Evolutionary conservation across 345 rosid genomes (phyloP), one percentile per base, ranked within the genome.

Genomic region (Gossypium bickii): DNA sequence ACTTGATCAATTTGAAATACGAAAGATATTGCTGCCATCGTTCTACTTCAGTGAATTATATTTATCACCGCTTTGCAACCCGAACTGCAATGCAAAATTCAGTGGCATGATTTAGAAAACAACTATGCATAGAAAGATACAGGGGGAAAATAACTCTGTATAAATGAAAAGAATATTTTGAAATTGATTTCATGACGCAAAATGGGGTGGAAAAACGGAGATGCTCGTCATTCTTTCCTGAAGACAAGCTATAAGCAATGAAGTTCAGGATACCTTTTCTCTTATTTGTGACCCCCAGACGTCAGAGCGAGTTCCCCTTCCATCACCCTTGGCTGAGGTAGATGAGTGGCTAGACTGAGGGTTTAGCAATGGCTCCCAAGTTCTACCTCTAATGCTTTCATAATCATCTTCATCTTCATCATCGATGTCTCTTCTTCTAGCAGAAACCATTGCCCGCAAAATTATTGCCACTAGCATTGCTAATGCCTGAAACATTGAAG

Each of bases 361-460:
- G 82, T 86, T 87, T 61, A 94, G 82, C 38, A 94, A 92, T 65
- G 97, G 97, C 68, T 90, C 92, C 84, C 89, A 47, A 67, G 87
- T 71, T 83, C 88, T 89, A 76, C 83, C 81, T 79, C 92, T 82
- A 22, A 13, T 82, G 81, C 71, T 84, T 79, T 86, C 97, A 78
- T 55, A 87, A 71, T 88, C 91, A 71, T 91, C 94, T 67, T 88
- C 97, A 17, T 52, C 60, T 56, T 56, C 60, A 56, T 34, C 79
- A 67, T 80, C 93, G 56, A 77, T 58, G 65, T 88, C 85, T 55
- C 79, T 56, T 68, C 79, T 83, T 53, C 76, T 78, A 72, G 86
- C 78, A 49, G 95, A 83, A 81, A 89, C 81, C 89, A 92, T 82
- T 71, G 87, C 93, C 82, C 97, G 85, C 72, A 94, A 84, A 78